Percentiles rank a stretch among this genome's conserved stretches.
These are phyloP conservation scores for Oryza glumipatula DNA, from an alignment of 176 grass and related monocot genomes.

Conservation along the genomic window DNA sequence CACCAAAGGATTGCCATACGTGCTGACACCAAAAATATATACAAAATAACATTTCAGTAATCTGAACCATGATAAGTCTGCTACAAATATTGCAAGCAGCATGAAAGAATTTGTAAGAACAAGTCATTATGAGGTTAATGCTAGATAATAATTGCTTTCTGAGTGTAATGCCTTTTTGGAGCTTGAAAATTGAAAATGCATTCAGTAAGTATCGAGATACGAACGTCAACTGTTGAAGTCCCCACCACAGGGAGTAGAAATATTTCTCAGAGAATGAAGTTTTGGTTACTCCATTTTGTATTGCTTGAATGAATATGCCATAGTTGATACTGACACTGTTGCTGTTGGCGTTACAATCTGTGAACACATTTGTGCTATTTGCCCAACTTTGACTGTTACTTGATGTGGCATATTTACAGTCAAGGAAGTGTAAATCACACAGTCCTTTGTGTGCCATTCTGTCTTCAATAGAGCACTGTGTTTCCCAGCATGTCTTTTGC, in stretches of 20 bases:
- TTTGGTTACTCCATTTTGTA: conserved; percentile 36
- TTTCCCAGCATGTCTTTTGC: conserved; percentile 59
- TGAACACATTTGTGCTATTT: conserved; percentile 43
- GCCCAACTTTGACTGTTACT: conserved; percentile 43
- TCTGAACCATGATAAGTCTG: not conserved
- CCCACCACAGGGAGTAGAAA: conserved; percentile 62
- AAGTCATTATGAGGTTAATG: not conserved
- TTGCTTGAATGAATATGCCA: conserved; percentile 47
- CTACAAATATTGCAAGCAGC: not conserved
- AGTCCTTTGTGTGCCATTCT: not conserved
- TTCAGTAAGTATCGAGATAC: not conserved
- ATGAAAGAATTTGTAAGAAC: conserved; percentile 1
- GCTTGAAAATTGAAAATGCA: not conserved
- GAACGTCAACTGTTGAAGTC: conserved; percentile 52
- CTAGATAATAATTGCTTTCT: not conserved
- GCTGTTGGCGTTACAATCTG: conserved; percentile 30
- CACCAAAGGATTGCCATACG: conserved; percentile 43
- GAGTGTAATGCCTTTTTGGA: not conserved
- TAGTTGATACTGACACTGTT: conserved; percentile 31
- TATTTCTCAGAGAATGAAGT: conserved; percentile 47
- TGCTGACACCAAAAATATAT: conserved; percentile 33
- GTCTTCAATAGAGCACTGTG: conserved; percentile 40
- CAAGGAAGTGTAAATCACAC: conserved; percentile 49
- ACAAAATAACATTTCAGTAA: not conserved
- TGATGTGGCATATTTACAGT: conserved; percentile 30